phyloP scores from a whole-genome alignment of 1,284 basidiomycete species.

The Leccinum angustisporum region DNA sequence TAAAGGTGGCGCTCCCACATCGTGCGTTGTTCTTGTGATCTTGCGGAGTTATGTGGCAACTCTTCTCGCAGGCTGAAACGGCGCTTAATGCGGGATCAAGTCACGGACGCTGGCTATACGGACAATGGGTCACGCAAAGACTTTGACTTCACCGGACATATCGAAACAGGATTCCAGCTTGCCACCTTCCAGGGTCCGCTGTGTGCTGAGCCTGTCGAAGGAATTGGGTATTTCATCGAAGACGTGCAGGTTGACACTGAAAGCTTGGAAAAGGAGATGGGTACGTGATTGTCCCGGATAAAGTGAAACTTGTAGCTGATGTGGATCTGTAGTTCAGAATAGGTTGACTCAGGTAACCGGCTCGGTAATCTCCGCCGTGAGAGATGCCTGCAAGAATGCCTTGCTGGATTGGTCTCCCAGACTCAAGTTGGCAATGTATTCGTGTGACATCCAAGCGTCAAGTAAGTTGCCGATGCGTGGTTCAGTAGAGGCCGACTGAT shows the following conservation, averaged over 20 bases:
- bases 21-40: slow-evolving; percentile 45
- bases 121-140: slow-evolving; percentile 35
- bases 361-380: slow-evolving; percentile 84
- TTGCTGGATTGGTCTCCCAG: slow-evolving; percentile 97
- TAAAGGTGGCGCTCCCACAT: slow-evolving; percentile 43
- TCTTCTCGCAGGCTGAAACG: slow-evolving; percentile 45
- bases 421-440: slow-evolving; percentile 97
- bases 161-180: slow-evolving; percentile 95
- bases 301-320: slow-evolving; percentile 13
- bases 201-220: slow-evolving; percentile 94
- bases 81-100: slow-evolving; percentile 44
- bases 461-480: slow-evolving; percentile 53
- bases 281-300: slow-evolving; percentile 39
- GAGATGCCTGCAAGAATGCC: slow-evolving; percentile 87
- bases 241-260: slow-evolving; percentile 63
- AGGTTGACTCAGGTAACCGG: slow-evolving; percentile 79
- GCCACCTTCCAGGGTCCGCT: slow-evolving; percentile 93
- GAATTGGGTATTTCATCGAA: slow-evolving; percentile 91
- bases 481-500: slow-evolving; percentile 6
- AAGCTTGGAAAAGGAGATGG: slow-evolving; percentile 61
- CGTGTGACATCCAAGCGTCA: slow-evolving; percentile 97
- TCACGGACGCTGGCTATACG: slow-evolving; percentile 29
- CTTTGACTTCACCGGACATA: slow-evolving; percentile 73
- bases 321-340: slow-evolving; percentile 52
- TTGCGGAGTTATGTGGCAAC: slow-evolving; percentile 14